Evolutionary conservation across 2,329 filamentous ascomycete genomes (phyloP).

Genomic region (Amauroascus verrucosus): DNA sequence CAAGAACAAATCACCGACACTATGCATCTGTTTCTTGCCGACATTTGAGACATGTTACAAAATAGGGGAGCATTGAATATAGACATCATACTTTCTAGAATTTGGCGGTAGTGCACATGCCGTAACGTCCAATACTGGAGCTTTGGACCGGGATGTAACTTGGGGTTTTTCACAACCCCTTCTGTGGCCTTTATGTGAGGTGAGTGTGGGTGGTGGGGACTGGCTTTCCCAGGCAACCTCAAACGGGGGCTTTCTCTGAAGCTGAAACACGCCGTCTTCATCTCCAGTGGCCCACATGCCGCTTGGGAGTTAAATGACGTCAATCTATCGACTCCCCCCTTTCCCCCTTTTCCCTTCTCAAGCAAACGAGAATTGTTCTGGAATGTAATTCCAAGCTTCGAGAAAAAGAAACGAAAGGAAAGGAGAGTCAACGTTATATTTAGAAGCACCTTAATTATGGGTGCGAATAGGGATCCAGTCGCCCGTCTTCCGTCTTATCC

Average conservation of each 20-base stretch:
- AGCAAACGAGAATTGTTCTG: not conserved
- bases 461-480: not conserved
- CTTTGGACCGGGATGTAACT: too few relatives aligned
- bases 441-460: not conserved
- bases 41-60: too few relatives aligned
- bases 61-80: too few relatives aligned
- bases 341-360: not conserved
- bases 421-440: not conserved
- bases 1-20: too few relatives aligned
- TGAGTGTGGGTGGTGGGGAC: not conserved
- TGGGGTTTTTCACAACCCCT: not conserved
- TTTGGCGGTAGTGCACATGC: too few relatives aligned
- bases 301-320: not conserved
- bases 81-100: too few relatives aligned
- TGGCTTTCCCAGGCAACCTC: not conserved
- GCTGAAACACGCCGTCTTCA: slow-evolving; percentile 10
- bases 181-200: not conserved
- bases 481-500: not conserved
- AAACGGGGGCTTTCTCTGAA: not conserved
- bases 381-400: slow-evolving; percentile 3
- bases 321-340: not conserved
- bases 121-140: too few relatives aligned
- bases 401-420: not conserved
- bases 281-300: not conserved
- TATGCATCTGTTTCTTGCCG: too few relatives aligned